These are phyloP conservation scores for Maudiozyma barnettii DNA, from an alignment of 805 yeast species.

Conservation along the genomic window DNA sequence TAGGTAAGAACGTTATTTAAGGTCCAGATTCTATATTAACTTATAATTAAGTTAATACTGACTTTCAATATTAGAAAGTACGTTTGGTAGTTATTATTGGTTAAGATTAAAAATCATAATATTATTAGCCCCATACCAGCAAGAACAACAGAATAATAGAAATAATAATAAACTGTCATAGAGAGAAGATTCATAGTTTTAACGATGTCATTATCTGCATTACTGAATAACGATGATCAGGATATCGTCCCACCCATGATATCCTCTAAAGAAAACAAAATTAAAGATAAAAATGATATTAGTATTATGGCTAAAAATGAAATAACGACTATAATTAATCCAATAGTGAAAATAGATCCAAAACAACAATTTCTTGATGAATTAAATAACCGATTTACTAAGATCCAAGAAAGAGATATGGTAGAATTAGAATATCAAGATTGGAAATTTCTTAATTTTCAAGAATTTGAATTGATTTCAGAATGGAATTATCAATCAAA, in stretches of 20 bases:
- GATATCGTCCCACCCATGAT: slow-evolving; percentile 4
- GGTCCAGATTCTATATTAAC: too few species aligned
- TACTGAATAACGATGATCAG: slow-evolving; percentile 23
- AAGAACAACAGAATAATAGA: too few species aligned
- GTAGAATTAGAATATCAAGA: slow-evolving; percentile 25
- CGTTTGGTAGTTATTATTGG: too few species aligned
- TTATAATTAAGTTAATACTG: too few species aligned
- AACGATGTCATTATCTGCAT: slow-evolving; percentile 23
- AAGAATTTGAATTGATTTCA: slow-evolving; percentile 30
- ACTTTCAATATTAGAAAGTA: too few species aligned
- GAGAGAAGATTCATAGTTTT: not conserved
- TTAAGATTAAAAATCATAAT: too few species aligned
- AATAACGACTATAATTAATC: not conserved
- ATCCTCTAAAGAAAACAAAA: not conserved
- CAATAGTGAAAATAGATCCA: not conserved
- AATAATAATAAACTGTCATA: not conserved
- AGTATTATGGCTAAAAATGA: not conserved
- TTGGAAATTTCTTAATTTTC: slow-evolving; percentile 28
- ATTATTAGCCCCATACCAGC: too few species aligned
- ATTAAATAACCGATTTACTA: slow-evolving; percentile 15
- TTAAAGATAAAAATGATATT: not conserved
- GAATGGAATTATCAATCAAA: slow-evolving; percentile 27
- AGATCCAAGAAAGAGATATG: slow-evolving; percentile 17
- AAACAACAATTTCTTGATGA: slow-evolving; percentile 8
- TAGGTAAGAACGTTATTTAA: too few species aligned